Conservation (phyloP, 2,329 filamentous ascomycete species). For the Cladosporium sp. region DNA sequence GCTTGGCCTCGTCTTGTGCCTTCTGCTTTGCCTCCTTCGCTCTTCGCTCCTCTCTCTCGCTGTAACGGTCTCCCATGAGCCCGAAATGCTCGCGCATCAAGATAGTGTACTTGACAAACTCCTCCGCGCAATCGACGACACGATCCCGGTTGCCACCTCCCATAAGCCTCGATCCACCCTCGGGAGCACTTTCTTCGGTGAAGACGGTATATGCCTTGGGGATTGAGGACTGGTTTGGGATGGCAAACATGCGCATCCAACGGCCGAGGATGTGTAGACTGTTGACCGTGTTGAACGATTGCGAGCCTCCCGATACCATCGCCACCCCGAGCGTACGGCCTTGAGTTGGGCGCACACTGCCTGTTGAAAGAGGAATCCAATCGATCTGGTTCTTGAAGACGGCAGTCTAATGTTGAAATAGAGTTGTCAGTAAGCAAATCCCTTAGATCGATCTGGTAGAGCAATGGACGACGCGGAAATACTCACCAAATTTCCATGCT, state of each 20-base stretch:
- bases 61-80: conserved; percentile 63
- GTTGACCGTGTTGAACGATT: conserved; percentile 69
- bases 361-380: conserved; percentile 65
- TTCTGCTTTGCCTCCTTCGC: conserved; percentile 6
- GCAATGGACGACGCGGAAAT: too few species aligned
- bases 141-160: conserved; percentile 30
- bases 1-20: not conserved
- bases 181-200: conserved; percentile 20
- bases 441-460: not conserved
- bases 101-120: conserved; percentile 69
- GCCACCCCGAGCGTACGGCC: conserved; percentile 63
- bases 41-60: conserved; percentile 49
- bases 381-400: conserved; percentile 72
- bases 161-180: conserved; percentile 32
- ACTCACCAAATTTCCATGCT: conserved; percentile 63
- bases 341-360: conserved; percentile 65
- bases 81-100: conserved; percentile 63
- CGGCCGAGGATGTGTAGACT: conserved; percentile 64
- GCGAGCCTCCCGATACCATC: conserved; percentile 64
- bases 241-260: conserved; percentile 52
- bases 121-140: conserved; percentile 57
- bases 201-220: conserved; percentile 66
- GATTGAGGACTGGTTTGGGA: conserved; percentile 66
- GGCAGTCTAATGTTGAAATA: conserved; percentile 47
- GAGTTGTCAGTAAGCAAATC: not conserved